phyloP scores from a whole-genome alignment of 371 early-diverging fungal species.

The Massospora cicadina region DNA sequence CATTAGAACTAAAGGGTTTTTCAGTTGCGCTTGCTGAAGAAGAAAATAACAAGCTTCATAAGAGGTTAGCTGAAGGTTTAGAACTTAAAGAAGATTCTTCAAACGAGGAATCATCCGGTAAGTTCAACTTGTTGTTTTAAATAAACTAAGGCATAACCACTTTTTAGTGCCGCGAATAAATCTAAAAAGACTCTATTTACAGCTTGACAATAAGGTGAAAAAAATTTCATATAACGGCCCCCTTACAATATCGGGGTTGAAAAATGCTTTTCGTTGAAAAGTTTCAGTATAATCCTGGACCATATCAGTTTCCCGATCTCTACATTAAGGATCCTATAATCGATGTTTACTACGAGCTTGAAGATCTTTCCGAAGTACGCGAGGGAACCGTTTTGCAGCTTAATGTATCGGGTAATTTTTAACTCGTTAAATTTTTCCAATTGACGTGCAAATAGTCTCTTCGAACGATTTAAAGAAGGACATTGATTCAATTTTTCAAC shows the following conservation, averaged over 20 bases:
- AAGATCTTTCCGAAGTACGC: conserved; percentile 37
- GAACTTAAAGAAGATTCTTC: no score
- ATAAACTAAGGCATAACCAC: neutral
- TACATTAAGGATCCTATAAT: conserved; percentile 42
- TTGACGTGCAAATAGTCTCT: conserved; percentile 6
- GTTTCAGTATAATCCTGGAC: conserved; percentile 9
- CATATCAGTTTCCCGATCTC: conserved; percentile 16
- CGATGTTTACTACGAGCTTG: conserved; percentile 45
- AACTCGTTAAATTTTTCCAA: neutral
- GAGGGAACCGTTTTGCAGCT: conserved; percentile 39
- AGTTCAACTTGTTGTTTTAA: no score
- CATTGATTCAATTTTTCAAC: conserved; percentile 21
- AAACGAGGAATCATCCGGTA: no score
- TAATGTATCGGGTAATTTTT: conserved; percentile 34
- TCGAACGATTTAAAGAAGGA: conserved; percentile 14
- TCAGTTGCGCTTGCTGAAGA: neutral
- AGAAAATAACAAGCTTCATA: neutral
- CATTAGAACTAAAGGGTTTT: neutral
- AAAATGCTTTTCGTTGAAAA: conserved; percentile 10
- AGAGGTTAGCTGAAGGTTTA: neutral
- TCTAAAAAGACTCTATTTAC: neutral
- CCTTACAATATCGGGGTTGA: neutral
- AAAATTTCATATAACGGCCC: conserved; percentile 7
- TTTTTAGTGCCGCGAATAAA: neutral
- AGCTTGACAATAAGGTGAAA: conserved; percentile 5